Conservation (phyloP, 225 moss, liverwort and hornwort genomes). For the Anthoceros angustus region DNA sequence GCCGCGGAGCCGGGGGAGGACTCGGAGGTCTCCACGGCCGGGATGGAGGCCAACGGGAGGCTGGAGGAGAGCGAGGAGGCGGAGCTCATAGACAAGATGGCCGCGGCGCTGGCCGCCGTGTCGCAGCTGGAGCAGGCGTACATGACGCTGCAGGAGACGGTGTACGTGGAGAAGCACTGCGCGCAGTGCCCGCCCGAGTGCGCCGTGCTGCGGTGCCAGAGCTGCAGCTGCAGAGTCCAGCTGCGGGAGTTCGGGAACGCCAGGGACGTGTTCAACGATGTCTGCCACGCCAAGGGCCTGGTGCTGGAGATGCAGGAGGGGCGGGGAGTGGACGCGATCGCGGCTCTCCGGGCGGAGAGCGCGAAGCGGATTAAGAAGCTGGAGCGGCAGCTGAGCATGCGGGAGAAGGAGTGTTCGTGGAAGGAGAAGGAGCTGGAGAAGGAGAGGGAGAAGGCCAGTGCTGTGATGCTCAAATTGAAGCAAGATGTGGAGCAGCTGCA, state of each 20-base stretch:
- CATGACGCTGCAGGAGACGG: not conserved
- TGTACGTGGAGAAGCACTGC: slow-evolving; percentile 1
- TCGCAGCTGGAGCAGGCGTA: not conserved
- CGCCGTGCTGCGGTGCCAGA: slow-evolving; percentile 4
- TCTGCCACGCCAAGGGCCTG: not conserved
- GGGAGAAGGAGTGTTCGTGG: slow-evolving; percentile 2
- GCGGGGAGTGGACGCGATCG: not conserved
- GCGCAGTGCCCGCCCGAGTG: not conserved
- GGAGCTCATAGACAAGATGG: not conserved
- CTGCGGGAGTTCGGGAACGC: not conserved
- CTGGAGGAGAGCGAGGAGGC: not conserved
- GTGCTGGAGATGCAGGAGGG: not conserved
- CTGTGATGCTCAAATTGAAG: not conserved
- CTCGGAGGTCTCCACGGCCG: not conserved
- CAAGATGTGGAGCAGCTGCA: slow-evolving; percentile 1
- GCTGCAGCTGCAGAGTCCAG: slow-evolving; percentile 1
- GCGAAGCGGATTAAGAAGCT: not conserved
- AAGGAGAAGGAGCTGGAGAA: slow-evolving; percentile 3
- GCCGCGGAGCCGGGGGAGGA: not conserved
- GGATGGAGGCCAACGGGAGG: not conserved
- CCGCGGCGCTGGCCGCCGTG: not conserved
- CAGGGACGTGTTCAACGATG: not conserved
- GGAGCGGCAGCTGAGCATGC: not conserved
- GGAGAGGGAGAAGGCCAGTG: not conserved
- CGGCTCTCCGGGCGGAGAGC: not conserved